These are phyloP conservation scores for Corynascus novoguineensis DNA, from an alignment of 495 filamentous ascomycete genomes.

Conservation along the genomic window DNA sequence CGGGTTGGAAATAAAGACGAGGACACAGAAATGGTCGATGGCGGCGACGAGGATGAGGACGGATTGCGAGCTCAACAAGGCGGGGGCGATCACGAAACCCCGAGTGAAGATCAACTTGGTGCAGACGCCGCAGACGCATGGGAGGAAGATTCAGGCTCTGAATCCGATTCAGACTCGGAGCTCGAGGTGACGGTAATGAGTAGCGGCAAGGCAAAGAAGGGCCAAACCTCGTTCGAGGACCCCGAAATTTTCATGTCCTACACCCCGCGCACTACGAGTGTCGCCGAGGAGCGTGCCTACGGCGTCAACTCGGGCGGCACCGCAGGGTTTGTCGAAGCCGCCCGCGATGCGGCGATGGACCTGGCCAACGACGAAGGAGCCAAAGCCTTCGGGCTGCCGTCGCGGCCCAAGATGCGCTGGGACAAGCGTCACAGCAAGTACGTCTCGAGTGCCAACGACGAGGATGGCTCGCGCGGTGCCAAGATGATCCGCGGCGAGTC, in stretches of 20 bases:
- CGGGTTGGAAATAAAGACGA: constrained; percentile 31
- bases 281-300: constrained; percentile 84
- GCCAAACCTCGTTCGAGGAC: constrained; percentile 60
- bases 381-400: constrained; percentile 67
- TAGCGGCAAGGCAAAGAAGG: constrained; percentile 45
- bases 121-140: constrained; percentile 33
- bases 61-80: neutral
- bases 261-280: constrained; percentile 65
- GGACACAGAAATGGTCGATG: constrained; percentile 34
- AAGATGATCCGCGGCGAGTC: constrained; percentile 83
- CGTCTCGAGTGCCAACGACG: constrained; percentile 81
- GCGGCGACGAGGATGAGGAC: constrained; percentile 40
- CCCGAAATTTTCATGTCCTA: constrained; percentile 95
- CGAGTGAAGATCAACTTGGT: constrained; percentile 41
- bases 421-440: constrained; percentile 97
- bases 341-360: constrained; percentile 81
- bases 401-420: constrained; percentile 76
- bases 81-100: constrained; percentile 22
- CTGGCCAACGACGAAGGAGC: constrained; percentile 77
- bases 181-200: constrained; percentile 79
- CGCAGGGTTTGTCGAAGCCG: constrained; percentile 73
- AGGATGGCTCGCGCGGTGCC: constrained; percentile 82
- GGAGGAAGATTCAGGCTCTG: no score
- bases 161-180: constrained; percentile 65
- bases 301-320: constrained; percentile 77